These are phyloP conservation scores for baker's yeast (Saccharomyces cerevisiae) DNA, from an alignment of 805 yeast species.

Conservation along the genomic window DNA sequence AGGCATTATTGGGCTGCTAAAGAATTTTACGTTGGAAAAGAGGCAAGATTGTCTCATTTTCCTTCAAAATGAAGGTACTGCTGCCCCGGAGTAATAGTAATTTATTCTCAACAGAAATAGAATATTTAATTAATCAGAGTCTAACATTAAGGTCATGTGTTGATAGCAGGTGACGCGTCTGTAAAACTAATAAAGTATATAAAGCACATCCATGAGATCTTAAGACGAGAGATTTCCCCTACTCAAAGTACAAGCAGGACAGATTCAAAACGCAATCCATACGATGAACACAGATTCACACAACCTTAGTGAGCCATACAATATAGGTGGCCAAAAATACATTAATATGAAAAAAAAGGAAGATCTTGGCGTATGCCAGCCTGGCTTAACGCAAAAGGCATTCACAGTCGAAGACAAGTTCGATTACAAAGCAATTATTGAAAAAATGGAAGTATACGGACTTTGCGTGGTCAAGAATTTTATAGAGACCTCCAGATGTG, in stretches of 20 bases:
- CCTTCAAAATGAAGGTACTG: too few species aligned
- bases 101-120: too few species aligned
- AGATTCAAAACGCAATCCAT: not conserved
- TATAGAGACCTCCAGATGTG: slow-evolving; percentile 8
- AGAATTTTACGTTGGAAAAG: too few species aligned
- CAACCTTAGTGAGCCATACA: slow-evolving; percentile 4
- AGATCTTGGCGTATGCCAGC: not conserved
- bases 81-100: too few species aligned
- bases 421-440: slow-evolving; percentile 3
- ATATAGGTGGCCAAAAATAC: slow-evolving; percentile 6
- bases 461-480: slow-evolving; percentile 20
- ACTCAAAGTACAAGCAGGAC: not conserved
- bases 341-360: slow-evolving; percentile 5
- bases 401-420: slow-evolving; percentile 4
- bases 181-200: not conserved
- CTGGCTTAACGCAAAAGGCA: not conserved
- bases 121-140: too few species aligned
- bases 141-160: too few species aligned
- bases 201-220: not conserved
- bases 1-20: too few species aligned
- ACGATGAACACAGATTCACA: slow-evolving; percentile 8
- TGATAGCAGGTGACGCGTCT: not conserved
- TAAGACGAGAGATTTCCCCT: not conserved
- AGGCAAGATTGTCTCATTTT: too few species aligned
- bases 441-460: slow-evolving; percentile 21